Evolutionary conservation across 2,329 filamentous ascomycete genomes (phyloP), one percentile per base, ranked within the genome.

Genomic region (Arachnopeziza araneosa): DNA sequence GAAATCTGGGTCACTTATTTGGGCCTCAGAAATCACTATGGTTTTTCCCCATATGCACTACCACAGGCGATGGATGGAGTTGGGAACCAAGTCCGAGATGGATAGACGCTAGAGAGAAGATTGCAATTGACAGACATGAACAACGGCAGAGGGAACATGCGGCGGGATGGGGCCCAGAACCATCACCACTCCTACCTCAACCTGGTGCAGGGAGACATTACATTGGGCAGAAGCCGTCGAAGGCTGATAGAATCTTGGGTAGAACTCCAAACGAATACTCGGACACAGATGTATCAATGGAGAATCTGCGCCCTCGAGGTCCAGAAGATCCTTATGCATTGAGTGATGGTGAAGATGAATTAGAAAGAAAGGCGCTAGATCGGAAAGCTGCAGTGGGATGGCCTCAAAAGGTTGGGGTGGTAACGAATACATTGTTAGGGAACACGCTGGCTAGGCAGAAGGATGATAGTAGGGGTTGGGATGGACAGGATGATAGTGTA

Each of bases 41-140:
- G 93, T 76, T 80, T 26, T 63, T 98, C 1, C 95, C 95, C 0
- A 77, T 98, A 52, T 85, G 83, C 73, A 98, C 89, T 70, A 96
- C 92, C 1, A 90, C 85, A 0, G 93, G 93, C 36, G 91, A 99
- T 73, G 95, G 95, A 23, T 99, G 93, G 93, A 82, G 80, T 52
- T 99, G 95, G 95, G 92, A 97, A 69, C 83, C 93, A 0, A 96
- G 86, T 70, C 81, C 84, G 0, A 85, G 84, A 66, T 99, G 95
- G 89, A 64, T 90, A 2, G 85, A 87, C 44, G 89, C 87, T 3
- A 80, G 87, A 51, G 86, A 91, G 6, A 78, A 78, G 22, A 79
- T 92, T n/a, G 76, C 77, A 4, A 66, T 70, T 10, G 83, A 87
- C 62, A 76, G 85, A 52, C 78, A 83, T 57, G 77, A 82, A 55